Evolutionary conservation across 768 basidiomycete genomes (phyloP), one percentile per base, ranked within the genome.

Genomic region (Candolleomyces aberdarensis): DNA sequence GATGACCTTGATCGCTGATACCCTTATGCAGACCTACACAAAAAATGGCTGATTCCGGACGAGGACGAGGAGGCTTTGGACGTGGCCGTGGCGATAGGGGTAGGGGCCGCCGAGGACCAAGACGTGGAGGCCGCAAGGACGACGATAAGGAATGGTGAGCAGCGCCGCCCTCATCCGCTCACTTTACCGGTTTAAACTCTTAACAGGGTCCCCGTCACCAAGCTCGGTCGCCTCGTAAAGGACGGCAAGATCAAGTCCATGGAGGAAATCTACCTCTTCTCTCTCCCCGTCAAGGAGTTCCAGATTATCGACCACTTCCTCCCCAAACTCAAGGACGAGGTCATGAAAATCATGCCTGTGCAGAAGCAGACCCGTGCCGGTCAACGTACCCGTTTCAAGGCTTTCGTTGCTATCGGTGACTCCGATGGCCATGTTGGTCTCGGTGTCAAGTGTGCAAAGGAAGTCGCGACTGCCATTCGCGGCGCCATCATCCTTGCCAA

Each of bases 261-360:
- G 86, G 97, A 99, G 76, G 97, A 99, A 75, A 98, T 98, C 78
- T 99, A 98, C 81, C 95, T 99, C 73, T 99, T 98, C 88, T 99
- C 97, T 29, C 91, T 99, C 65, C 96, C 96, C 63, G 92, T 99
- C 78, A 99, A 98, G 81, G 97, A 99, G 80, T 98, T 80, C 84
- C 97, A 99, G 79, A 97, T 99, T 78, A 91, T 99, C 84, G 97
- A 99, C 83, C 88, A 90, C 76, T 98, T 99, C 93, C 86, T 98
- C 52, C 97, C 97, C 69, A 92, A 93, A 75, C 91, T 99, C 80
- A 99, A 99, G 85, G 97, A 96, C 69, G 95, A 97, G 76, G 97
- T 99, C 66, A 99, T 99, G 97, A 96, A 96, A 78, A 98, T 99
- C 75, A 95, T 95, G 89, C 97, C 97, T 67, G 97, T 99, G 59